Base-by-base conservation (phyloP, 2,329 filamentous ascomycete species). In the Aspergillus ustus region DNA sequence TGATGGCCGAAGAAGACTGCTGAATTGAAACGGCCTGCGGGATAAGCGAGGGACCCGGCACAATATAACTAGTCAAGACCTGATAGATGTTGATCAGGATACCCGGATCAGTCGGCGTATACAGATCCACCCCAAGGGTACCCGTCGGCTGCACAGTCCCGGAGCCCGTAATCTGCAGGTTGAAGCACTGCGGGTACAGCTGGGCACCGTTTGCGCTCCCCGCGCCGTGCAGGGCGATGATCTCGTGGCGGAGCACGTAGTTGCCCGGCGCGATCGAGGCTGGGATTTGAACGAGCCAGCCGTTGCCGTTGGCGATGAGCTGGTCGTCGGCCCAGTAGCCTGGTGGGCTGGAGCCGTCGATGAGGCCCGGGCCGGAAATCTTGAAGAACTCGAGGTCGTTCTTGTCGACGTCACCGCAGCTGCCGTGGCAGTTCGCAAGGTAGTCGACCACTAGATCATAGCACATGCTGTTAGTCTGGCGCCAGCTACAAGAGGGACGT, bases 361-460 rank as follows among this genome's bases (percentile, higher is more conserved):
- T 75, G 66, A 85, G 79, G 48, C 86, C 87, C 25, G 73, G 77
- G 29, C 80, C 81, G 45, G 82, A 80, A 60, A 89, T 87, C 80
- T 89, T 89, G 81, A 87, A 85, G 74, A 83, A 89, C 63, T 82
- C 72, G 40, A 88, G 79, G 3, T 75, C 70, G 0, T 71, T 76
- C 70, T 84, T 83, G 71, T 84, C 80, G 61, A 82, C 83, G 0
- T 73, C 72, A 45, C 81, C 77, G 71, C 84, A 87, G 69, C 84
- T 80, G 28, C 80, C 83, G 52, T 80, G 72, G 72, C 84, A 86
- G 62, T 79, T 79, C 49, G 87, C 87, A 5, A 89, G 78, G 77
- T 89, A 89, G 73, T 83, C 82, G 63, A 89, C 78, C 64, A 89
- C 82, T 40, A 40, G 0, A 40, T 2, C 34, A 15, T 5, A 40